These are phyloP conservation scores for Yamadazyma diddensiae DNA, from an alignment of 1,139 yeast species.

Conservation along the genomic window DNA sequence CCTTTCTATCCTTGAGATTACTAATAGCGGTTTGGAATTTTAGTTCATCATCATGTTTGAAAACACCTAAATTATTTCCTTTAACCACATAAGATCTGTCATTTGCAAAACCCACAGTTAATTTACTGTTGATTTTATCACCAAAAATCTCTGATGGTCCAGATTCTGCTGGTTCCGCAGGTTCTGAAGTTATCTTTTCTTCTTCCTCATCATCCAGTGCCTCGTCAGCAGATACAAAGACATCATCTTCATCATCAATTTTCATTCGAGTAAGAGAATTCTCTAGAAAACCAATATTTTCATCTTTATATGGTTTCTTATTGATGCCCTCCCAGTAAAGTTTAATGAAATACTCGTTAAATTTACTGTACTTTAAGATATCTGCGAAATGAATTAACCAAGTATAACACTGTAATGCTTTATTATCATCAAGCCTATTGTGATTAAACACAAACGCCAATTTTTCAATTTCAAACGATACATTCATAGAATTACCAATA, in stretches of 20 bases:
- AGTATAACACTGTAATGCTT: slow-evolving; percentile 45
- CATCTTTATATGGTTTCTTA: slow-evolving; percentile 10
- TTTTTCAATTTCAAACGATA: slow-evolving; percentile 60
- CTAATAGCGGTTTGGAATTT: slow-evolving; percentile 68
- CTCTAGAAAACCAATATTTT: slow-evolving; percentile 22
- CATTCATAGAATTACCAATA: slow-evolving; percentile 53
- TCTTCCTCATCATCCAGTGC: slow-evolving; percentile 11
- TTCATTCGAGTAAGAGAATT: slow-evolving; percentile 28
- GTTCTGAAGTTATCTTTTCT: slow-evolving; percentile 4
- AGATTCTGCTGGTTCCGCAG: slow-evolving; percentile 5
- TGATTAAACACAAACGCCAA: slow-evolving; percentile 67
- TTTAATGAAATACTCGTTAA: slow-evolving; percentile 52
- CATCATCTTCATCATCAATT: slow-evolving; percentile 28
- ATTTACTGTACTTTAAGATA: slow-evolving; percentile 38
- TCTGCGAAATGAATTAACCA: slow-evolving; percentile 59
- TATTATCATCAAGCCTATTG: slow-evolving; percentile 19
- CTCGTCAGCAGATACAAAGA: slow-evolving; percentile 11
- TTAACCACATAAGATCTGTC: slow-evolving; percentile 77
- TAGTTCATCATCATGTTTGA: slow-evolving; percentile 55
- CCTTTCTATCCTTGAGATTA: slow-evolving; percentile 51
- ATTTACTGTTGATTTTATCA: slow-evolving; percentile 43
- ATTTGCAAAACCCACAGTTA: slow-evolving; percentile 68
- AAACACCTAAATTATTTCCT: slow-evolving; percentile 79
- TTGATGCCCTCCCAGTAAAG: slow-evolving; percentile 64
- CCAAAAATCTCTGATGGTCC: not conserved